Base-by-base conservation (phyloP, 805 yeast species). In the Yamadazyma olivae region DNA sequence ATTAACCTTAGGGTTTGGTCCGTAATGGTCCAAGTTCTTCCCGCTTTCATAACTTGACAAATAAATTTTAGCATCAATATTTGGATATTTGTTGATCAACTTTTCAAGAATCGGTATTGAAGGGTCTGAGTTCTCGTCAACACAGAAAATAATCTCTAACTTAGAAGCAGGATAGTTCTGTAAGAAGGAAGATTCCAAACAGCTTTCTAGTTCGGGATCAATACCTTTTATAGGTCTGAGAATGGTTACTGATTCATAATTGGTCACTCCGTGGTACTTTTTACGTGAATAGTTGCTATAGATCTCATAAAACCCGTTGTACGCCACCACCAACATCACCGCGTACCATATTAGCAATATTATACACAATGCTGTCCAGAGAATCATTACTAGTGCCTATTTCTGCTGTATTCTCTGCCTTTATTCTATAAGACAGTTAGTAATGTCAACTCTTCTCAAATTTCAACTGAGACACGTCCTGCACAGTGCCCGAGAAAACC, bases 1-100 rank as follows among this genome's bases (percentile, higher is more conserved):
- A 59, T 87, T 86, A 37, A 88, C 85, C 58, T 88, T 88, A 5
- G 96, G 96, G 50, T 88, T 88, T 4, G 95, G 93, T 2, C 95
- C 95, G 49, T 65, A 82, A 45, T 71, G 71, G 36, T 66, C 74
- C 9, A 35, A 19, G n/a, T 21, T 29, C 9, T 17, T 21, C 4
- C 44, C 44, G 27, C 27, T 15, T 23, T 58, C 60, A 30, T 78
- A 83, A 6, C 59, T 51, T 18, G 62, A 54, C 2, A 82, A 56
- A 41, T 86, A 51, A 4, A 88, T 61, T 42, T 68, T 67, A 15
- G 87, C 73, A 48, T 83, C 78, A 5, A 79, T 64, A 2, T 68
- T 53, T 0, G 85, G 80, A 53, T 80, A 77, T 41, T 68, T 71
- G 1, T 49, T 46, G 5, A 83, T 64, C 13, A 88, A 57, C 6